Evolutionary conservation across 352 stramenopile genomes (phyloP), one percentile per base, ranked within the genome.

Genomic region (Aphanomyces cochlioides): DNA sequence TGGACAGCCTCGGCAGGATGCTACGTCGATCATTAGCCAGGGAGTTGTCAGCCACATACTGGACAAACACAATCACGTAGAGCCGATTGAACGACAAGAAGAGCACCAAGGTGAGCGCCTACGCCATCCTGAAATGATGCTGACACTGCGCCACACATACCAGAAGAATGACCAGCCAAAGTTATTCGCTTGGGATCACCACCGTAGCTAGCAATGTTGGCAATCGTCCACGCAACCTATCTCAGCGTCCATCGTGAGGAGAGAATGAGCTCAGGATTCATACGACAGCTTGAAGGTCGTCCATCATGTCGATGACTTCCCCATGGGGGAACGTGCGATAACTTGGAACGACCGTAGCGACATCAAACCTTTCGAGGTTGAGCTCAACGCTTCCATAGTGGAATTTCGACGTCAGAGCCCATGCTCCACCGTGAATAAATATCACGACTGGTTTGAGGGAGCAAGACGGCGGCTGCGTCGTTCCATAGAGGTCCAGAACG

Each of bases 351-450:
- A 92, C 83, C 34, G 95, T 83, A 19, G 98, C 60, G 43, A 96
- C 79, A 17, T 77, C 81, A 39, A 84, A 77, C 34, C 78, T 67
- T 8, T 66, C 34, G 41, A 92, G 72, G 67, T 83, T 83, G 65
- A 88, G 72, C 7, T 83, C 85, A 21, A 90, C 83, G 15, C 88
- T 74, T 21, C 75, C 80, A 66, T 90, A 92, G 75, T 92, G 83
- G 82, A 83, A 92, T 75, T 90, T 89, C 73, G 90, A 80, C 3
- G 80, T 84, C 45, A 88, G 89, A n/a, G 82, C 83, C 83, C 83
- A 92, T n/a, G 80, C 85, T n/a, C 90, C 92, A 54, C 93, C 93
- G 21, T 95, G 89, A 67, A 97, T 78, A 67, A 98, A 98, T 39
- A 98, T 76, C 5, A 98, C 69, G 38, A 97, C 86, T 10, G 92